phyloP scores from a whole-genome alignment of 495 filamentous ascomycete genomes.

The Articulospora tetracladia region DNA sequence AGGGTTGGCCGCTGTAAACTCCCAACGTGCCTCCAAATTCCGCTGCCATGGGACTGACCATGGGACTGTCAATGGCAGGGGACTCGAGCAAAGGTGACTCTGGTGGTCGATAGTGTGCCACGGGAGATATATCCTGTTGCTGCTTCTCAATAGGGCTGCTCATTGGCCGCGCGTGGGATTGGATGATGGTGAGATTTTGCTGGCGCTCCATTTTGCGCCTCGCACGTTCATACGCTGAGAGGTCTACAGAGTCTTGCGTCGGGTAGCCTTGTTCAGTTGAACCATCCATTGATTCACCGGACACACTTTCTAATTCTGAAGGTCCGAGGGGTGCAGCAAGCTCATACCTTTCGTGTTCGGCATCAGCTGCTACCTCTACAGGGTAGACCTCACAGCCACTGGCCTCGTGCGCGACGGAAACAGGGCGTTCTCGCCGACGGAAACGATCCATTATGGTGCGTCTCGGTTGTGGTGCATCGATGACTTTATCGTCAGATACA shows the following conservation, averaged over 20 bases:
- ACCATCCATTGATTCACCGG: conserved; percentile 28
- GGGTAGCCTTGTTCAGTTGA: conserved; percentile 30
- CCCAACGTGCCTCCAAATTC: conserved; percentile 4
- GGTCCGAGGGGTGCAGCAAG: conserved; percentile 42
- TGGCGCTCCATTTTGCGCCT: conserved; percentile 41
- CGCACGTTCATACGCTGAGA: conserved; percentile 41
- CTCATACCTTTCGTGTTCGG: conserved; percentile 44
- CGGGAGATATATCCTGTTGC: conserved; percentile 31
- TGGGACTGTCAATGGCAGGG: conserved; percentile 7
- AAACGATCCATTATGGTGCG: conserved; percentile 11
- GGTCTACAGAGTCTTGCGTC: conserved; percentile 23
- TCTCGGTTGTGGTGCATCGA: background rate
- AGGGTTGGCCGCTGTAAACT: conserved; percentile 10
- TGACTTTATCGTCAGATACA: conserved; percentile 8
- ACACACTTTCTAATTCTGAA: conserved; percentile 43
- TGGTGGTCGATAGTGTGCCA: conserved; percentile 34
- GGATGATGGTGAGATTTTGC: conserved; percentile 26
- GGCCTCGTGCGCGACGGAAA: conserved; percentile 6
- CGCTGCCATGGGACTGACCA: conserved; percentile 13
- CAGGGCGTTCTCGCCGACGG: conserved; percentile 4
- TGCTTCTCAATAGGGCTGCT: conserved; percentile 31
- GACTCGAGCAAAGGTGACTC: background rate
- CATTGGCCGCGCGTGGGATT: conserved; percentile 24
- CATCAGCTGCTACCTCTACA: conserved; percentile 43
- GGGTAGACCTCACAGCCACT: conserved; percentile 24